These are phyloP conservation scores for Fagopyrum homotropicum DNA, from an alignment of 148 eudicot species.

Conservation along the genomic window DNA sequence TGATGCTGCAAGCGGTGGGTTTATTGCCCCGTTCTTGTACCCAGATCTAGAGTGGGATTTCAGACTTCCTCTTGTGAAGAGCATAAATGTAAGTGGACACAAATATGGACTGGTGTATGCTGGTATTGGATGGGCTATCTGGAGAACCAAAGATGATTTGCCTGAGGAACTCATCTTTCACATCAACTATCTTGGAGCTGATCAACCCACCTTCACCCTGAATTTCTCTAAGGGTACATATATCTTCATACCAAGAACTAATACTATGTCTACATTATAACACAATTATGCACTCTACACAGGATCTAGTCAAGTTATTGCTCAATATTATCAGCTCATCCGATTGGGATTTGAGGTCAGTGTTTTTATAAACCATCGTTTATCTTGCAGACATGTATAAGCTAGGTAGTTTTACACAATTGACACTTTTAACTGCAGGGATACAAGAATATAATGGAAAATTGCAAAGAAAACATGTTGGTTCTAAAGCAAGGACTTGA, in stretches of 20 bases:
- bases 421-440: constrained; percentile 27
- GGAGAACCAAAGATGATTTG: constrained; percentile 66
- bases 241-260: no score
- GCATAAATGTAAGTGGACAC: constrained; percentile 72
- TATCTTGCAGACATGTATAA: neutral
- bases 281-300: neutral
- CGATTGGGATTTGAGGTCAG: constrained; percentile 64
- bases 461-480: constrained; percentile 51
- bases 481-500: constrained; percentile 43
- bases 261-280: no score
- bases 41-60: constrained; percentile 77
- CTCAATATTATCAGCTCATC: constrained; percentile 73
- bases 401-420: neutral
- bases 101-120: constrained; percentile 74
- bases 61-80: constrained; percentile 54
- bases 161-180: constrained; percentile 81
- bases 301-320: constrained; percentile 70
- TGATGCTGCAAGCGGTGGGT: constrained; percentile 83
- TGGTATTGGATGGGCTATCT: constrained; percentile 68
- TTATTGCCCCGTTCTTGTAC: constrained; percentile 70
- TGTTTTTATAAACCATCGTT: neutral
- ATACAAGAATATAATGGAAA: constrained; percentile 76
- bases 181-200: constrained; percentile 74
- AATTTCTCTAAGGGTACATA: constrained; percentile 64
- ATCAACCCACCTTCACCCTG: constrained; percentile 75